Evolutionary conservation across 345 rosid species (phyloP).

Genomic region (Turritis glabra): DNA sequence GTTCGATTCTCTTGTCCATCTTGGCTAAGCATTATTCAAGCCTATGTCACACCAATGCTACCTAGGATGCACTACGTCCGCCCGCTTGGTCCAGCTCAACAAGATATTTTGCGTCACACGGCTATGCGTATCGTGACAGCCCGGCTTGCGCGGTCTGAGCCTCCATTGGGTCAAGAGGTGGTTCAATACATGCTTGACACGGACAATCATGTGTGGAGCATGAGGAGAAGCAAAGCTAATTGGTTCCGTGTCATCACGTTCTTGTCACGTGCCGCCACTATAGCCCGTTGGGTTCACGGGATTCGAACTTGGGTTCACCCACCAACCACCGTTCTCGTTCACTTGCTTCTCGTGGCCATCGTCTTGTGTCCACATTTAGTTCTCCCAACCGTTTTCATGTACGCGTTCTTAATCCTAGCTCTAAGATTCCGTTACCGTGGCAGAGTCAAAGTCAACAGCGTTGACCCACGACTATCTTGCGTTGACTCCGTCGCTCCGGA

Average conservation of each 20-base stretch:
- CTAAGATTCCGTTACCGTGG: conserved; percentile 60
- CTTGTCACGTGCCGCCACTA: conserved; percentile 56
- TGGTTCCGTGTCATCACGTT: conserved; percentile 84
- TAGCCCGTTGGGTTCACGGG: conserved; percentile 72
- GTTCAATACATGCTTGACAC: conserved; percentile 80
- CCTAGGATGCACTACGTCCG: conserved; percentile 84
- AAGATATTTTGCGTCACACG: conserved; percentile 78
- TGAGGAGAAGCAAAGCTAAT: conserved; percentile 89
- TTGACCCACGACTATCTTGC: conserved; percentile 67
- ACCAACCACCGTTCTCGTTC: conserved; percentile 69
- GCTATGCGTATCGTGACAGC: conserved; percentile 83
- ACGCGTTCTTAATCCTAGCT: conserved; percentile 63
- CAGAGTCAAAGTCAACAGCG: conserved; percentile 48
- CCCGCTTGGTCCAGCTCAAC: conserved; percentile 74
- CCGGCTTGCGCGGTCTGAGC: conserved; percentile 71
- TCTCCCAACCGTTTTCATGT: conserved; percentile 85
- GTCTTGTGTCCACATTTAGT: conserved; percentile 75
- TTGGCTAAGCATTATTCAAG: conserved; percentile 73
- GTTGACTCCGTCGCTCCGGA: conserved; percentile 64
- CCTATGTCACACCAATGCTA: conserved; percentile 69
- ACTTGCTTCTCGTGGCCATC: conserved; percentile 60
- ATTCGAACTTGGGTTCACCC: conserved; percentile 75
- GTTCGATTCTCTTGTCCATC: conserved; percentile 77
- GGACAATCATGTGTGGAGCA: conserved; percentile 89
- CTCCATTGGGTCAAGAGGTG: conserved; percentile 81